A percentile compares a stretch with the other conserved stretches of the same genome.
Evolutionary conservation across 1,284 basidiomycete species (phyloP).

Genomic region (Agroathelia rolfsii): DNA sequence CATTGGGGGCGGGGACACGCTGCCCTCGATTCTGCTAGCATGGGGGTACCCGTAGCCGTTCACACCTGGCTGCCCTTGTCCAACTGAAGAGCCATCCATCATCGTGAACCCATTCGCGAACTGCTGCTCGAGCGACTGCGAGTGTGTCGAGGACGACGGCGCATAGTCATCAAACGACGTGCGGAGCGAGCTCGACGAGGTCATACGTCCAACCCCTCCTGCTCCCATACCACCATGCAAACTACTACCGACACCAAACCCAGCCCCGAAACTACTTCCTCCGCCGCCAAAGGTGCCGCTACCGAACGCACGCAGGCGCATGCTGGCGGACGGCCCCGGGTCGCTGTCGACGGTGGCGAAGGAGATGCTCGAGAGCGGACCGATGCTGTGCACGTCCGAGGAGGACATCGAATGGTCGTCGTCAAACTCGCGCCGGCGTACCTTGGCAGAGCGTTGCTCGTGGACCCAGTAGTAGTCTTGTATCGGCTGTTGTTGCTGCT

Average conservation of each 20-base stretch:
- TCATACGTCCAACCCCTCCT: constrained; percentile 68
- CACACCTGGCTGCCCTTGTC: too few species aligned
- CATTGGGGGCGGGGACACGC: constrained; percentile 63
- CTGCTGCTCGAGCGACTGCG: constrained; percentile 73
- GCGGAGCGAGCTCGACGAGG: constrained; percentile 65
- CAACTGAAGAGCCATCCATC: too few species aligned
- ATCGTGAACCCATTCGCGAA: constrained; percentile 69
- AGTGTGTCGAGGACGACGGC: constrained; percentile 70
- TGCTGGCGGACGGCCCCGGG: constrained; percentile 67
- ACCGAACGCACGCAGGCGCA: constrained; percentile 47
- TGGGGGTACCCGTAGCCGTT: too few species aligned
- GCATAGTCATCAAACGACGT: constrained; percentile 64
- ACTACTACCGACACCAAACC: too few species aligned
- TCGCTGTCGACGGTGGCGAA: constrained; percentile 76
- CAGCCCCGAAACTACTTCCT: too few species aligned
- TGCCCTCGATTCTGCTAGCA: too few species aligned
- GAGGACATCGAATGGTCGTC: constrained; percentile 88
- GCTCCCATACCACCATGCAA: too few species aligned
- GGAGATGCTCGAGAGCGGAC: constrained; percentile 62
- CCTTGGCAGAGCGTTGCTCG: constrained; percentile 63
- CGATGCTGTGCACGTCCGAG: constrained; percentile 68
- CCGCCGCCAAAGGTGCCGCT: too few species aligned
- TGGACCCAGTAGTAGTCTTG: constrained; percentile 46
- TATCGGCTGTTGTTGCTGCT: too few species aligned
- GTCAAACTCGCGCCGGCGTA: constrained; percentile 73